A percentile compares a stretch with the other conserved stretches of the same genome.
Evolutionary conservation across 768 basidiomycete species (phyloP).

Genomic region (Mycena alexandri): DNA sequence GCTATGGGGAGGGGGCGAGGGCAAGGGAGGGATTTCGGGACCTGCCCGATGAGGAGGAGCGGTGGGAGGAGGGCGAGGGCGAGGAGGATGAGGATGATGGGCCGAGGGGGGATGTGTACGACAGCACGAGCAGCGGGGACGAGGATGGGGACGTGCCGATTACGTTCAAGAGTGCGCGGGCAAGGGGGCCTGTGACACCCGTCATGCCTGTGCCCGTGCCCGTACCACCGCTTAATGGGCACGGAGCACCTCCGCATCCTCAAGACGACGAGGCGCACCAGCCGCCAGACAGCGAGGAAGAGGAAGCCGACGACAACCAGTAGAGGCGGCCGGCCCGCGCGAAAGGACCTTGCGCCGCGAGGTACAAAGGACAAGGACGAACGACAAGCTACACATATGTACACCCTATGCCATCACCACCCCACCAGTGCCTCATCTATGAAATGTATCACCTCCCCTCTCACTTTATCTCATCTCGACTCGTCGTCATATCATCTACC

Average conservation of each 20-base stretch:
- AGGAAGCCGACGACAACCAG: neutral
- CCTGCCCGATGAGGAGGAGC: neutral
- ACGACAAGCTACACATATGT: too few relatives aligned
- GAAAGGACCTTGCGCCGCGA: neutral
- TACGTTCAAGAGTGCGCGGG: conserved; percentile 12
- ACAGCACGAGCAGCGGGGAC: conserved; percentile 23
- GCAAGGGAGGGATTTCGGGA: neutral
- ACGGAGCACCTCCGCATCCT: neutral
- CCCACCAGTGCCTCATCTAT: too few relatives aligned
- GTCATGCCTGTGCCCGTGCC: too few relatives aligned
- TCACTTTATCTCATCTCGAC: too few relatives aligned
- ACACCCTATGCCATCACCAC: too few relatives aligned
- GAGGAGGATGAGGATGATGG: conserved; percentile 13
- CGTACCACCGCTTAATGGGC: conserved; percentile 1
- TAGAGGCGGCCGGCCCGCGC: neutral
- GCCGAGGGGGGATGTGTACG: conserved; percentile 20
- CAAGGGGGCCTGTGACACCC: neutral
- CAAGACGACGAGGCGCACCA: neutral
- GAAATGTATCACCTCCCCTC: too few relatives aligned
- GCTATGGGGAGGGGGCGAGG: conserved; percentile 21
- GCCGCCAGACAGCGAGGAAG: conserved; percentile 3
- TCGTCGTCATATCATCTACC: too few relatives aligned
- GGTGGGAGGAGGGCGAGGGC: conserved; percentile 5
- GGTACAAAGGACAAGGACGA: too few relatives aligned
- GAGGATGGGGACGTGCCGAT: conserved; percentile 21